These are phyloP conservation scores for Wickerhamomyces alni DNA, from an alignment of 805 yeast species.

Conservation along the genomic window DNA sequence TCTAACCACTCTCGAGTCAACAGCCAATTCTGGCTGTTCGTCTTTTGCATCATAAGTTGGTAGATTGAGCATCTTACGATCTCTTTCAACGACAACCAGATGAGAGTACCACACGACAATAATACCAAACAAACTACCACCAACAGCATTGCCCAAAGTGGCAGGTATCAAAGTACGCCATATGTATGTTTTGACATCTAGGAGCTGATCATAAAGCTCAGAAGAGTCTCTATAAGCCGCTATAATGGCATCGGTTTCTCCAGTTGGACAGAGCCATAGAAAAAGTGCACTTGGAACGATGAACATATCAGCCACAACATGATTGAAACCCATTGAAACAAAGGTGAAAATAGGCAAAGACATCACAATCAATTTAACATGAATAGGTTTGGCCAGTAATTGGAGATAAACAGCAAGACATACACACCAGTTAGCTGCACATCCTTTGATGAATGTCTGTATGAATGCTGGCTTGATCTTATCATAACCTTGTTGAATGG, in stretches of 20 bases:
- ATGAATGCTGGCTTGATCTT: slow-evolving; percentile 45
- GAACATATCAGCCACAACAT: slow-evolving; percentile 80
- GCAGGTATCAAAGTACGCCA: slow-evolving; percentile 75
- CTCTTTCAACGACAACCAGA: slow-evolving; percentile 64
- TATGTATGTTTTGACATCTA: slow-evolving; percentile 48
- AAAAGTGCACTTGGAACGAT: slow-evolving; percentile 59
- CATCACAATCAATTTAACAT: slow-evolving; percentile 63
- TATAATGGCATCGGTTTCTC: neutral
- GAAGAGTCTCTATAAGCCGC: neutral
- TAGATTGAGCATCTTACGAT: slow-evolving; percentile 51
- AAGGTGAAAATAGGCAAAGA: slow-evolving; percentile 68
- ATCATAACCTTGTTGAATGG: slow-evolving; percentile 38
- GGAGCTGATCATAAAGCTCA: neutral
- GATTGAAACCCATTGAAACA: slow-evolving; percentile 74
- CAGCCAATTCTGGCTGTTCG: slow-evolving; percentile 73
- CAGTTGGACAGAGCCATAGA: slow-evolving; percentile 25
- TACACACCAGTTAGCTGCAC: slow-evolving; percentile 76
- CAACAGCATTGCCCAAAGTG: slow-evolving; percentile 68
- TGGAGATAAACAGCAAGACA: slow-evolving; percentile 72
- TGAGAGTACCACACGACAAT: slow-evolving; percentile 71
- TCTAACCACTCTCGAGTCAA: slow-evolving; percentile 75
- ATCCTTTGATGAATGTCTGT: slow-evolving; percentile 60
- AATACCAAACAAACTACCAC: slow-evolving; percentile 66
- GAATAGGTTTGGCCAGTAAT: slow-evolving; percentile 71
- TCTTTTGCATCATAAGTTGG: slow-evolving; percentile 69